These are phyloP conservation scores for Omphalotus olearius DNA, from an alignment of 1,284 basidiomycete species.

Conservation along the genomic window DNA sequence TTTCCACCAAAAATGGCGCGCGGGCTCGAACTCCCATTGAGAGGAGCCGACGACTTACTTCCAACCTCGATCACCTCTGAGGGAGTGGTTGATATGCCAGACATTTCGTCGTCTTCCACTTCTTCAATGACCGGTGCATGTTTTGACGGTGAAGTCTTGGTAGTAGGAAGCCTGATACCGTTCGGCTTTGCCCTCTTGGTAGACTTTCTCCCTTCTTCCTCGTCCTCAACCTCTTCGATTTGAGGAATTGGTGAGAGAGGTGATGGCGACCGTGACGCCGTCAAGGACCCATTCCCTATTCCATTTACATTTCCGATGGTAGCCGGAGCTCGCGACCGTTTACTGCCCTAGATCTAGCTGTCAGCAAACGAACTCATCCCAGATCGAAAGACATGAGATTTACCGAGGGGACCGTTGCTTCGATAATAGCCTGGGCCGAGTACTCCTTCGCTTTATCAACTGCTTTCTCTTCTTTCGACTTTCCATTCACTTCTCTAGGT, in stretches of 20 bases:
- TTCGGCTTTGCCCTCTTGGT: slow-evolving; percentile 12
- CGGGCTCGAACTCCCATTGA: slow-evolving; percentile 1
- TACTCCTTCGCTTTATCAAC: slow-evolving; percentile 30
- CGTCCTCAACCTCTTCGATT: slow-evolving; percentile 14
- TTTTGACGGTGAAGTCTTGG: slow-evolving; percentile 7
- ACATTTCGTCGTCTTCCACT: slow-evolving; percentile 33
- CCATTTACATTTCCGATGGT: slow-evolving; percentile 12
- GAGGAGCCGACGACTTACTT: not conserved
- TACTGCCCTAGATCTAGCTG: slow-evolving; percentile 49
- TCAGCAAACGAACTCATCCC: not conserved
- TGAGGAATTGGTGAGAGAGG: slow-evolving; percentile 10
- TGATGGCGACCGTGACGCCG: slow-evolving; percentile 8
- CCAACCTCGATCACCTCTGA: slow-evolving; percentile 12
- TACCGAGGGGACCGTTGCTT: slow-evolving; percentile 69
- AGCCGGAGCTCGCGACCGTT: slow-evolving; percentile 61
- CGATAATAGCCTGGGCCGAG: slow-evolving; percentile 61
- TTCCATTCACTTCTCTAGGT: slow-evolving; percentile 27
- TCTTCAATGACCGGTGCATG: slow-evolving; percentile 28
- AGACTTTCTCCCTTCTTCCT: slow-evolving; percentile 2
- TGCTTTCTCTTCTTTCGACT: slow-evolving; percentile 28
- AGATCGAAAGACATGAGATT: slow-evolving; percentile 17
- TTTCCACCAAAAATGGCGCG: slow-evolving; percentile 4
- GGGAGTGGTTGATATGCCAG: slow-evolving; percentile 13
- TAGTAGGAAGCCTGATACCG: not conserved
- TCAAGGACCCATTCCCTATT: slow-evolving; percentile 14